Conservation (phyloP, 352 stramenopile genomes). For the Pythium graminicola region DNA sequence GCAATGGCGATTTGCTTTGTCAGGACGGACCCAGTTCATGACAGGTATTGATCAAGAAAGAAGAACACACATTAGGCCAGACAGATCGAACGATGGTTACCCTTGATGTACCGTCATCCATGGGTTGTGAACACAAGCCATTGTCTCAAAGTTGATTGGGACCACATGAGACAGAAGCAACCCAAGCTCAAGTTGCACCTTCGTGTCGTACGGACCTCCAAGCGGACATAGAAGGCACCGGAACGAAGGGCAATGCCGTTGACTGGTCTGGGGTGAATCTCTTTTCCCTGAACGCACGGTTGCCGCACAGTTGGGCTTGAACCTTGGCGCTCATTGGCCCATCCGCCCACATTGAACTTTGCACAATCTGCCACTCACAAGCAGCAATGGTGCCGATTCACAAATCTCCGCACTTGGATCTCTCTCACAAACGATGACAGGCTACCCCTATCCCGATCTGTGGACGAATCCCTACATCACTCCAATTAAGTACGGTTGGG, state of each 20-base stretch:
- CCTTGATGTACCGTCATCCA: no score
- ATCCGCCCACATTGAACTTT: conserved; percentile 22
- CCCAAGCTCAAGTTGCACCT: conserved; percentile 25
- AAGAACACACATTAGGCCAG: no score
- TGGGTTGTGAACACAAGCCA: no score
- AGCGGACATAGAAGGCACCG: conserved; percentile 25
- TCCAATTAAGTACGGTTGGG: conserved; percentile 21
- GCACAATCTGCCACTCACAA: conserved; percentile 15
- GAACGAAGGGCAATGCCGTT: conserved; percentile 15
- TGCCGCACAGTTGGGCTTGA: conserved; percentile 7
- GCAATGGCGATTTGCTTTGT: no score
- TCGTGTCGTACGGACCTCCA: conserved; percentile 11
- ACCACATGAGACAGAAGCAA: conserved; percentile 22
- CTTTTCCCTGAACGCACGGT: not conserved
- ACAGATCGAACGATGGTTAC: no score
- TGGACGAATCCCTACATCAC: conserved; percentile 22
- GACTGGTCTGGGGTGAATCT: conserved; percentile 15
- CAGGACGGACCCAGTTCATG: no score
- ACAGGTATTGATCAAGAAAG: no score
- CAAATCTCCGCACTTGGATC: conserved; percentile 3
- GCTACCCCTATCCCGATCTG: conserved; percentile 18
- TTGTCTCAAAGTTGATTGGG: no score
- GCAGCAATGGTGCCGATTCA: conserved; percentile 11
- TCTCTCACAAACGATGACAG: conserved; percentile 5
- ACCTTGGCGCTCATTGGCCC: conserved; percentile 16